Evolutionary conservation across 805 yeast species (phyloP).

Genomic region (Vanderwaltozyma tropicalis): DNA sequence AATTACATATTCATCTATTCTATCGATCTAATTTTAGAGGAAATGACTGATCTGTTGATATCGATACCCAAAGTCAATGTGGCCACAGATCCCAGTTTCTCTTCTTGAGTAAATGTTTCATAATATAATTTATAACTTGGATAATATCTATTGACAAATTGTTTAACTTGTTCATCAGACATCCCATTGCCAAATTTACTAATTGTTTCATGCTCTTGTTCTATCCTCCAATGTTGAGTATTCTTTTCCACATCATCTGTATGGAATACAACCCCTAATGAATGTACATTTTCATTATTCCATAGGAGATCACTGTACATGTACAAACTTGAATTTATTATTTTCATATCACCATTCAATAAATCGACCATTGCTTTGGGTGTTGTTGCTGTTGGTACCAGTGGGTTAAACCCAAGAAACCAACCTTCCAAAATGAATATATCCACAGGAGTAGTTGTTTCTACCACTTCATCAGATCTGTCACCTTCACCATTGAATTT

Average conservation of each 20-base stretch:
- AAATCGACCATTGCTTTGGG: slow-evolving; percentile 5
- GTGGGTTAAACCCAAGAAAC: slow-evolving; percentile 69
- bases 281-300: slow-evolving; percentile 43
- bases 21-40: slow-evolving; percentile 26
- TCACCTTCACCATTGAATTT: slow-evolving; percentile 69
- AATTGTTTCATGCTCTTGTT: slow-evolving; percentile 36
- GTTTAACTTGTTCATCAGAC: slow-evolving; percentile 58
- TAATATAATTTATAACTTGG: slow-evolving; percentile 72
- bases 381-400: slow-evolving; percentile 22
- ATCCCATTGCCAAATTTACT: slow-evolving; percentile 56
- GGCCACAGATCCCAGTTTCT: slow-evolving; percentile 21
- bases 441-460: slow-evolving; percentile 36
- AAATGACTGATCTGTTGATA: slow-evolving; percentile 16
- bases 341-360: slow-evolving; percentile 21
- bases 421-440: slow-evolving; percentile 84
- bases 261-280: slow-evolving; percentile 49
- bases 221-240: slow-evolving; percentile 69
- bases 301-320: slow-evolving; percentile 37
- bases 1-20: background rate
- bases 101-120: slow-evolving; percentile 29
- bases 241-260: slow-evolving; percentile 45
- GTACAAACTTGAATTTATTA: slow-evolving; percentile 43
- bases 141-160: slow-evolving; percentile 76
- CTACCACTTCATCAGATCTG: slow-evolving; percentile 32
- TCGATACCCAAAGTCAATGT: slow-evolving; percentile 26